A percentile compares a stretch with the other conserved stretches of the same genome.
phyloP scores from a whole-genome alignment of 1,139 yeast genomes.

The Pneumocystis oryctolagi region DNA sequence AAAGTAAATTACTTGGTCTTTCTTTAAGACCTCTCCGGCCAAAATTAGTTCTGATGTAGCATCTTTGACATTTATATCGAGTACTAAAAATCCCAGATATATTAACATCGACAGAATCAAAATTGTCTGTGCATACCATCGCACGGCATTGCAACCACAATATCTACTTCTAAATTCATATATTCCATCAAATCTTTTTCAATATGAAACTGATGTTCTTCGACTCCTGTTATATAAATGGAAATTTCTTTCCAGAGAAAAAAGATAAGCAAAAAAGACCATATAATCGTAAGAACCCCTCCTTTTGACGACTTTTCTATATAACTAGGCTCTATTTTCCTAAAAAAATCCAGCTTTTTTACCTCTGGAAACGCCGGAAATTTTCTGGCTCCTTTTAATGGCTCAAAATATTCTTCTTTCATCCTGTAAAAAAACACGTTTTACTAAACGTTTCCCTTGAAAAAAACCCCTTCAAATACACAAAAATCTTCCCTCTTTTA shows the following conservation, averaged over 20 bases:
- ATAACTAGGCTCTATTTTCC: constrained; percentile 66
- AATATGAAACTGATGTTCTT: constrained; percentile 64
- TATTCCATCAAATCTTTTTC: constrained; percentile 38
- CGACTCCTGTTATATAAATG: constrained; percentile 34
- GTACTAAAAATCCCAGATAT: constrained; percentile 22
- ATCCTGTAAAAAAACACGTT: not conserved
- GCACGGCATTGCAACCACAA: constrained; percentile 78
- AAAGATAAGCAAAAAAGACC: not conserved
- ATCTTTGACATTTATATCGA: constrained; percentile 69
- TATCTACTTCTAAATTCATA: constrained; percentile 59
- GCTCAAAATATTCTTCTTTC: not conserved
- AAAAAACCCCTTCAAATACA: too few relatives aligned
- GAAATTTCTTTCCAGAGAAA: not conserved
- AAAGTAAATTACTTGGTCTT: not conserved
- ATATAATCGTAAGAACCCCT: constrained; percentile 29
- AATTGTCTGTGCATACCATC: constrained; percentile 20
- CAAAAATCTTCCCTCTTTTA: not conserved
- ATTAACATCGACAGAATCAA: not conserved
- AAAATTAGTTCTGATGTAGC: constrained; percentile 59
- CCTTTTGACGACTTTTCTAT: constrained; percentile 72
- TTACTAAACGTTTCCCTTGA: not conserved
- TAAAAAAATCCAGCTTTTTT: constrained; percentile 72
- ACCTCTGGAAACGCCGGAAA: not conserved
- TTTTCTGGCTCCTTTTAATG: not conserved
- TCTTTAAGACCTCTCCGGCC: constrained; percentile 59